Evolutionary conservation across 495 filamentous ascomycete species (phyloP).

Genomic region (Neurospora tetraspora): DNA sequence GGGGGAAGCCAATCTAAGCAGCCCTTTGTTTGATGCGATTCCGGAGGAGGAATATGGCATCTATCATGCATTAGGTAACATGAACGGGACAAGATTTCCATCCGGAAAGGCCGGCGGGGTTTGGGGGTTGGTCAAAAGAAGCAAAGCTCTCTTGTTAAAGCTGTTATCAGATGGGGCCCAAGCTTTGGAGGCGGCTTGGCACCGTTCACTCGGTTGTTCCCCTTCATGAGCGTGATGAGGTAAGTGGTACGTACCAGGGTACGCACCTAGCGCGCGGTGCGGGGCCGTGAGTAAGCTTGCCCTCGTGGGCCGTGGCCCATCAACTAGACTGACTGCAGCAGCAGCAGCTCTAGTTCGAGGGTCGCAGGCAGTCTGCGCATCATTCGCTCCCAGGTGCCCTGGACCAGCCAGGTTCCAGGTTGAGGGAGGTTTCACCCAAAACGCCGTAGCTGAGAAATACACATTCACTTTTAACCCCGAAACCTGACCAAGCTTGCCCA

Average conservation of each 20-base stretch:
- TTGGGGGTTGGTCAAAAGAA: neutral
- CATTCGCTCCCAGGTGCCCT: conserved; percentile 8
- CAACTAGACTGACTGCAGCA: neutral
- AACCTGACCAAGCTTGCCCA: conserved; percentile 10
- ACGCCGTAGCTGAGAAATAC: conserved; percentile 19
- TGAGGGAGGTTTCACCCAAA: conserved; percentile 1
- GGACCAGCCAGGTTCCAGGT: neutral
- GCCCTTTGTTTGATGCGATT: neutral
- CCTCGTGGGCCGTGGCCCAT: conserved; percentile 16
- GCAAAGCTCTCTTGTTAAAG: neutral
- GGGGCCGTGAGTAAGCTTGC: conserved; percentile 31
- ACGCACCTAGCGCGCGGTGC: conserved; percentile 10
- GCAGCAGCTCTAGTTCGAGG: neutral
- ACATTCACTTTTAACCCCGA: conserved; percentile 22
- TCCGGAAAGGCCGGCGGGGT: neutral
- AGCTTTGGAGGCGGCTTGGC: neutral
- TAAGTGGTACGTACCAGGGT: conserved; percentile 3
- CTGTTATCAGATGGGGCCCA: neutral
- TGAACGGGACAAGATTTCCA: neutral
- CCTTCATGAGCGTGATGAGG: neutral
- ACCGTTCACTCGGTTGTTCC: neutral
- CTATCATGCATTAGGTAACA: neutral
- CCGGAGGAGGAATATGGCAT: neutral
- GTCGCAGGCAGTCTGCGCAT: conserved; percentile 15
- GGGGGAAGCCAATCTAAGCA: neutral